Evolutionary conservation across 2,329 filamentous ascomycete species (phyloP).

Genomic region (Verticillium nonalfalfae): DNA sequence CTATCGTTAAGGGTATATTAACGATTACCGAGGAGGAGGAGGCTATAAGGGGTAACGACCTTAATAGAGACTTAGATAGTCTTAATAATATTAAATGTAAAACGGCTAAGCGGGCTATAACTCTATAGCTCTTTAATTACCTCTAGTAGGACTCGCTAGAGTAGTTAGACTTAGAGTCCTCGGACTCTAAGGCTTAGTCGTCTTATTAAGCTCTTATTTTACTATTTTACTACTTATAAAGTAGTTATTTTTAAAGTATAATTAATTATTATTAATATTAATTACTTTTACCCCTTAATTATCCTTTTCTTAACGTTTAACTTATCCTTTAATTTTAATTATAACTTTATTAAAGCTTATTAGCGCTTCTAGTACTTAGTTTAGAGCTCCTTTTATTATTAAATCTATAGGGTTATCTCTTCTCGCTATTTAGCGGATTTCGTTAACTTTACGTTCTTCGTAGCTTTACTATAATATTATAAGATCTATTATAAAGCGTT

Average conservation of each 20-base stretch:
- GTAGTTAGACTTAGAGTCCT: neutral
- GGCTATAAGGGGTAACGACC: neutral
- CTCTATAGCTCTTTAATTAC: neutral
- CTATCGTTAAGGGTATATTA: neutral
- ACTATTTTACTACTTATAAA: too few relatives aligned
- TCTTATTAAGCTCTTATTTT: neutral
- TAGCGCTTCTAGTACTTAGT: neutral
- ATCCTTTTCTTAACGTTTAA: neutral
- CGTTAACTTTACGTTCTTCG: neutral
- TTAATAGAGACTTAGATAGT: neutral
- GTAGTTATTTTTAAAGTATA: too few relatives aligned
- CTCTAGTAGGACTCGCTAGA: neutral
- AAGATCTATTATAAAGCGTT: neutral
- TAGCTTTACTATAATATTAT: neutral
- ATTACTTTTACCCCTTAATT: neutral
- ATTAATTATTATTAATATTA: neutral
- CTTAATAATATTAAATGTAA: neutral
- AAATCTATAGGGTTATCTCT: neutral
- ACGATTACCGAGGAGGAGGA: neutral
- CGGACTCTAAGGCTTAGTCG: neutral
- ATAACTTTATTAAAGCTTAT: neutral
- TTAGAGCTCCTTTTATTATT: neutral
- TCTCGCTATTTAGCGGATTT: neutral
- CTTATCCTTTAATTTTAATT: neutral
- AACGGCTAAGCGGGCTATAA: neutral